Percentiles rank a stretch among this genome's conserved stretches.
Evolutionary conservation across 441 rosid species (phyloP).

Genomic region (Adansonia madagascariensis): DNA sequence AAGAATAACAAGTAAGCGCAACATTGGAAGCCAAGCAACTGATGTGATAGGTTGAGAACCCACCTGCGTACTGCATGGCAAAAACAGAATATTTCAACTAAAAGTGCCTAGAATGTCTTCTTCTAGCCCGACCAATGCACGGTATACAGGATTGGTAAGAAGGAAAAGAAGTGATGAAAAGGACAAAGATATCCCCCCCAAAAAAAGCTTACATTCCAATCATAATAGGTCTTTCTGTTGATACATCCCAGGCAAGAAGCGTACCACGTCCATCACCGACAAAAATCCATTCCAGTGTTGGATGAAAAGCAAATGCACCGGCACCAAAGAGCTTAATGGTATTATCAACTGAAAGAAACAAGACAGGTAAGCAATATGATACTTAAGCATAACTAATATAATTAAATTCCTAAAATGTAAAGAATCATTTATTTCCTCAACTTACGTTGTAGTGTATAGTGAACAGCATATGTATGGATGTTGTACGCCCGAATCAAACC

Average conservation of each 20-base stretch:
- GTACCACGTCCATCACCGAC: constrained; percentile 99
- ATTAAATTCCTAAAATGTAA: constrained; percentile 8
- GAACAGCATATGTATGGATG: constrained; percentile 94
- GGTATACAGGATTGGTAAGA: constrained; percentile 11
- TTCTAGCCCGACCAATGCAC: constrained; percentile 8
- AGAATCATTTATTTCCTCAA: constrained; percentile 24
- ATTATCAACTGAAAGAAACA: constrained; percentile 74
- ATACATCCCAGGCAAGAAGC: constrained; percentile 99
- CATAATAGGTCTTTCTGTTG: constrained; percentile 96
- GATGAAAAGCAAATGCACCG: constrained; percentile 97
- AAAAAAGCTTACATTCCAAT: constrained; percentile 83
- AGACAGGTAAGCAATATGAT: constrained; percentile 13
- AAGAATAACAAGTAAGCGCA: constrained; percentile 83
- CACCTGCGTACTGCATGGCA: constrained; percentile 72
- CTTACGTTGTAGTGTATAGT: constrained; percentile 92
- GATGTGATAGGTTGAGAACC: constrained; percentile 96
- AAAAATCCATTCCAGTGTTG: constrained; percentile 95
- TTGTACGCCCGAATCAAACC: constrained; percentile 98
- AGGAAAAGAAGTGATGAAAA: constrained; percentile 5
- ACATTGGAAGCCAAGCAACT: constrained; percentile 85
- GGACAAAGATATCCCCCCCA: background rate
- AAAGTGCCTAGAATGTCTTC: background rate
- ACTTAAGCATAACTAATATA: constrained; percentile 18
- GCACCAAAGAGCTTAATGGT: constrained; percentile 97
- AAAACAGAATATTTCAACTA: constrained; percentile 12